Evolutionary conservation across 495 filamentous ascomycete genomes (phyloP).

Genomic region (Hypoxylon crocopeplum): DNA sequence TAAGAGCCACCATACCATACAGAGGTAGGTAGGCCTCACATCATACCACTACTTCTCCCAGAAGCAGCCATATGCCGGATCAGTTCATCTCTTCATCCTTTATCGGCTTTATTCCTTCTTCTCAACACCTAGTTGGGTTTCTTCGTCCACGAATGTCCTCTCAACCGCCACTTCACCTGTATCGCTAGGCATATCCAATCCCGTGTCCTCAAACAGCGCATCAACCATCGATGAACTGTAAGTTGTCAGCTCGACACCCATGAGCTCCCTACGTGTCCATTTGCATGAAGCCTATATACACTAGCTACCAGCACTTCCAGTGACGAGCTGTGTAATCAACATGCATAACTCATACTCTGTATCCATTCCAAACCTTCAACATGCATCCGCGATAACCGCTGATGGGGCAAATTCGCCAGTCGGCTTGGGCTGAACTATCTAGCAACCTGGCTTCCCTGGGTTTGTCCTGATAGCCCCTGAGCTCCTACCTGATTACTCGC

Average conservation of each 20-base stretch:
- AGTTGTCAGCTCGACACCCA: conserved; percentile 11
- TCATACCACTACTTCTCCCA: conserved; percentile 18
- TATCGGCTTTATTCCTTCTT: conserved; percentile 2
- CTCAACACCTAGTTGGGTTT: not conserved
- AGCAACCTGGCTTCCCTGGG: conserved; percentile 5
- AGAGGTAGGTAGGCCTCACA: conserved; percentile 11
- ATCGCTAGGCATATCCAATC: not conserved
- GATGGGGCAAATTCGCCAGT: not conserved
- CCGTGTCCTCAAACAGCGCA: conserved; percentile 2
- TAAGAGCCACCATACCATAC: conserved; percentile 11
- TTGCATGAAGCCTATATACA: not conserved
- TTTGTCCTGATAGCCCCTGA: conserved; percentile 2
- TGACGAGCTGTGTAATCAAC: not conserved
- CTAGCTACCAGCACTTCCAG: not conserved
- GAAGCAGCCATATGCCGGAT: conserved; percentile 17
- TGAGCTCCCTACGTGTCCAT: not conserved
- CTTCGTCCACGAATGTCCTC: not conserved
- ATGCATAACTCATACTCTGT: conserved; percentile 9
- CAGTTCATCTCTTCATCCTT: not conserved
- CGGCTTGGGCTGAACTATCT: conserved; percentile 11
- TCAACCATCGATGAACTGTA: conserved; percentile 6
- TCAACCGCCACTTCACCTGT: not conserved
- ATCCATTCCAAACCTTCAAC: conserved; percentile 5
- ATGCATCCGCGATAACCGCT: conserved; percentile 3
- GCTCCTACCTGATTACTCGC: conserved; percentile 17